phyloP scores from a whole-genome alignment of 176 grass and related monocot species.

The Thalia dealbata region DNA sequence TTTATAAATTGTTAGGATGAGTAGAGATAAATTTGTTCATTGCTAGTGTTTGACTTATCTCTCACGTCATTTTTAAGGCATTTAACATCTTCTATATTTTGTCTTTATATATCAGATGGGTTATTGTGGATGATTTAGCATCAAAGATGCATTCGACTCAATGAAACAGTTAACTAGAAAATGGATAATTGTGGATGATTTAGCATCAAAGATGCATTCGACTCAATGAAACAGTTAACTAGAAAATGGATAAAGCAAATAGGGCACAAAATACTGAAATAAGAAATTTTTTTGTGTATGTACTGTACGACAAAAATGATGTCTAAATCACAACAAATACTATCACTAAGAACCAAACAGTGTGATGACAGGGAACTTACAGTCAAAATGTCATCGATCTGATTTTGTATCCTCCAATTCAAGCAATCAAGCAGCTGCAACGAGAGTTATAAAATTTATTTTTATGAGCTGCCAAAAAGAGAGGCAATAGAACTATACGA shows the following conservation, averaged over 20 bases:
- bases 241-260: neutral
- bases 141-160: too few relatives aligned
- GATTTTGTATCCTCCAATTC: conserved; percentile 83
- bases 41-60: too few relatives aligned
- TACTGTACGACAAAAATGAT: neutral
- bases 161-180: too few relatives aligned
- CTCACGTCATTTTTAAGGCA: neutral
- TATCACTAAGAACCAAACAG: neutral
- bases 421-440: conserved; percentile 74
- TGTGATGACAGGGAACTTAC: conserved; percentile 63
- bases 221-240: neutral
- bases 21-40: neutral
- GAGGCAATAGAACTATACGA: neutral
- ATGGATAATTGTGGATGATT: too few relatives aligned
- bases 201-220: too few relatives aligned
- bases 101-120: neutral
- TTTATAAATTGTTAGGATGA: too few relatives aligned
- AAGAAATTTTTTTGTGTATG: neutral
- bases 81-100: neutral
- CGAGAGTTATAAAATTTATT: neutral
- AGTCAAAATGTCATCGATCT: conserved; percentile 60
- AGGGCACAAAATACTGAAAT: neutral
- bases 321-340: neutral
- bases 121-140: neutral
- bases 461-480: neutral